phyloP scores from a whole-genome alignment of 2,329 filamentous ascomycete genomes.

The Tolypocladium amazonense region DNA sequence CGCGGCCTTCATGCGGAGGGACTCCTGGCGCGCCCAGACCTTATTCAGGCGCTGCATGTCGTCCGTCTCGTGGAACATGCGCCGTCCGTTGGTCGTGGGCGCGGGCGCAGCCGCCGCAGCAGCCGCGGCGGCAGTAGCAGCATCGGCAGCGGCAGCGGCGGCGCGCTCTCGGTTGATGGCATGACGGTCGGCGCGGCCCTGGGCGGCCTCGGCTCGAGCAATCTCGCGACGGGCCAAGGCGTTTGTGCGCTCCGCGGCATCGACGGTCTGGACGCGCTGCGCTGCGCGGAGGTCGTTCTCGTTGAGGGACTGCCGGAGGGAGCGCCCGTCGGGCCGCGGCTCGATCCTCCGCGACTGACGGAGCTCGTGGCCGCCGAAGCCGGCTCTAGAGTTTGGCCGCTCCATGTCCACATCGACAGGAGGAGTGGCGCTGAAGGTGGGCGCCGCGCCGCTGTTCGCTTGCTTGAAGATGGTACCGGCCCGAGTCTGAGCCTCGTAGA shows the following conservation, averaged over 20 bases:
- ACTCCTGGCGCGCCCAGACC: conserved; percentile 45
- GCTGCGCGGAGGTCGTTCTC: conserved; percentile 7
- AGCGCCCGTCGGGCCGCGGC: conserved; percentile 15
- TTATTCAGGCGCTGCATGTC: conserved; percentile 42
- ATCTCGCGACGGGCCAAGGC: conserved; percentile 41
- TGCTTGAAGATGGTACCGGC: conserved; percentile 21
- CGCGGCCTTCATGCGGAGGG: conserved; percentile 28
- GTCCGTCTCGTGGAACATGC: conserved; percentile 33
- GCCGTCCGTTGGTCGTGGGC: conserved; percentile 15
- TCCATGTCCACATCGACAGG: conserved; percentile 6
- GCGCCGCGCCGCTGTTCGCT: conserved; percentile 7
- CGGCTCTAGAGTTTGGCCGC: conserved; percentile 5
- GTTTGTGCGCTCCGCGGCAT: conserved; percentile 35
- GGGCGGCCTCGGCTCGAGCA: conserved; percentile 37
- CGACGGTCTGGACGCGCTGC: conserved; percentile 13
- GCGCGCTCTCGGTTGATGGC: conserved; percentile 30
- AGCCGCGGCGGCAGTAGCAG: conserved; percentile 16
- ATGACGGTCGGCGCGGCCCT: conserved; percentile 39
- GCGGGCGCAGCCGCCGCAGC: conserved; percentile 5
- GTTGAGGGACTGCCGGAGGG: conserved; percentile 15
- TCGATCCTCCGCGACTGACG: conserved; percentile 33
- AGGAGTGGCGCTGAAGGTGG: conserved; percentile 12
- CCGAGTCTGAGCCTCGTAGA: conserved; percentile 37
- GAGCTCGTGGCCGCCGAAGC: conserved; percentile 25
- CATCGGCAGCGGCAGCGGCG: conserved; percentile 20